phyloP scores from a whole-genome alignment of 2,329 filamentous ascomycete genomes.

The Talaromyces sp. region DNA sequence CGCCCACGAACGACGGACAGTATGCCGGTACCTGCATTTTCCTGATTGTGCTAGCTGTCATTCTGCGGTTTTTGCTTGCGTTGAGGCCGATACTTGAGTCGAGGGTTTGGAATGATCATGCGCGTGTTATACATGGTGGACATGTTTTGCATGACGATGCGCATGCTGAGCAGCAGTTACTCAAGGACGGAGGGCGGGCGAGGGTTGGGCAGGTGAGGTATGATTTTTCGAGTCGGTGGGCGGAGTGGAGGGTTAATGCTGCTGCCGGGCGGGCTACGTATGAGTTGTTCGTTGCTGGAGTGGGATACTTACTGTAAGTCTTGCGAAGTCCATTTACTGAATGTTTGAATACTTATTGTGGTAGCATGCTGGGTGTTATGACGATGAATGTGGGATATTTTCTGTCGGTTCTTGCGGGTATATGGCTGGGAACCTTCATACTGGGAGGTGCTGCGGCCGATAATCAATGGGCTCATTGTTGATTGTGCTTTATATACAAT shows the following conservation, averaged over 20 bases:
- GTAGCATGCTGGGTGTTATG: constrained; percentile 89
- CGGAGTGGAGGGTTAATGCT: constrained; percentile 69
- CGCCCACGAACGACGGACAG: constrained; percentile 62
- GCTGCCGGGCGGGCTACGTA: constrained; percentile 69
- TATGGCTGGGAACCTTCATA: constrained; percentile 78
- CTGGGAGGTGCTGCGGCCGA: constrained; percentile 52
- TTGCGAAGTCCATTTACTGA: not conserved
- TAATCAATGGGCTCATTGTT: constrained; percentile 17
- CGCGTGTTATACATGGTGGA: constrained; percentile 7
- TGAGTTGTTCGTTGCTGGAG: constrained; percentile 68
- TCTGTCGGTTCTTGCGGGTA: constrained; percentile 68
- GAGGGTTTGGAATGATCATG: constrained; percentile 23
- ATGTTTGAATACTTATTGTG: not conserved
- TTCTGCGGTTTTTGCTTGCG: constrained; percentile 69
- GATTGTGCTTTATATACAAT: not conserved
- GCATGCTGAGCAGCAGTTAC: not conserved
- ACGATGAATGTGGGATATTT: constrained; percentile 85
- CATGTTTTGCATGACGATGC: not conserved
- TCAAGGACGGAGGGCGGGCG: not conserved
- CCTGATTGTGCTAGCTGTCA: constrained; percentile 69
- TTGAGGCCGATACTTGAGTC: constrained; percentile 58
- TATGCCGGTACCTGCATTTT: constrained; percentile 94
- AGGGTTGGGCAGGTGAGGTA: constrained; percentile 10
- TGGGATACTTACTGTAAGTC: constrained; percentile 82
- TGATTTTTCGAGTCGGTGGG: constrained; percentile 23